Conservation (phyloP, 176 grass and related monocot genomes). For the Thinopyrum elongatum region DNA sequence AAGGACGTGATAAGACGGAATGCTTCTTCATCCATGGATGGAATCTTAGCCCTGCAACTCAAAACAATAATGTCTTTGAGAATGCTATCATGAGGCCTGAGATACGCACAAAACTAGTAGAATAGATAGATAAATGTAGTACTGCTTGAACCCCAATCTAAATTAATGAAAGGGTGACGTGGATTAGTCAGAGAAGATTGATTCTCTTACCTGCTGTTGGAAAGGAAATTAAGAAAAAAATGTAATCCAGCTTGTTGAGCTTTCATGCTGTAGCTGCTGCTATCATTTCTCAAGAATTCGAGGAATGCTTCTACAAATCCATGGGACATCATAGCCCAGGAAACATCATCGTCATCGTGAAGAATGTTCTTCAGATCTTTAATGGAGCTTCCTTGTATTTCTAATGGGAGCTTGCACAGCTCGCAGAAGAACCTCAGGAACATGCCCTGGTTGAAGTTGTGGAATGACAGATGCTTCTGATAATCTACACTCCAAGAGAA, state of each 20-base stretch:
- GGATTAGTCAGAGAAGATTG: constrained; percentile 14
- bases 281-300: constrained; percentile 57
- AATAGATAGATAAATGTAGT: constrained; percentile 6
- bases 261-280: constrained; percentile 36
- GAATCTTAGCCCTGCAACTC: constrained; percentile 49
- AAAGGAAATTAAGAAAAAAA: constrained; percentile 70
- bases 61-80: constrained; percentile 6
- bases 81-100: background rate
- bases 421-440: constrained; percentile 68
- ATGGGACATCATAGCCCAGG: constrained; percentile 56
- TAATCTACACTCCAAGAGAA: constrained; percentile 85
- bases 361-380: constrained; percentile 71
- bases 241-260: constrained; percentile 55
- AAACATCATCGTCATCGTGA: constrained; percentile 57
- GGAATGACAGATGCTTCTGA: constrained; percentile 65
- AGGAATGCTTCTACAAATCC: constrained; percentile 90
- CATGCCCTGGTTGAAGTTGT: constrained; percentile 73
- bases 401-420: constrained; percentile 64
- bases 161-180: background rate
- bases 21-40: constrained; percentile 50
- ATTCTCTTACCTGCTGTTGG: constrained; percentile 54
- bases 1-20: constrained; percentile 57
- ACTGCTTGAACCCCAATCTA: background rate
- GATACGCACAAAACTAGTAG: background rate
- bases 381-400: constrained; percentile 60